Evolutionary conservation across 129 eudicot genomes (phyloP).

Genomic region (Pseudognaphalium luteoalbum): DNA sequence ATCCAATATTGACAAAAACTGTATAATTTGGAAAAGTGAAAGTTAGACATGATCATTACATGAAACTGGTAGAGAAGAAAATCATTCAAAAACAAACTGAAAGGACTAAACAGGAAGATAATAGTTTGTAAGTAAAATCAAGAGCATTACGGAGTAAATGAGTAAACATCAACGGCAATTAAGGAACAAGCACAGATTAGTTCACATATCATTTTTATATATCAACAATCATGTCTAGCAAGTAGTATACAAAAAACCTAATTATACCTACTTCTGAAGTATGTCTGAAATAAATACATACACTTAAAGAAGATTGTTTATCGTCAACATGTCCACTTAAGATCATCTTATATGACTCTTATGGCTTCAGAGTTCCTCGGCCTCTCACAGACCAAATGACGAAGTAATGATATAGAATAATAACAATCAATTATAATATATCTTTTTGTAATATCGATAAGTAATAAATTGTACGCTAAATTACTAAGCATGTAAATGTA

Average conservation of each 20-base stretch:
- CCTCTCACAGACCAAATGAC: slow-evolving; percentile 9
- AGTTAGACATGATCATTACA: slow-evolving; percentile 21
- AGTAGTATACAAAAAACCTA: background rate
- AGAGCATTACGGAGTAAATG: background rate
- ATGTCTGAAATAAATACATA: background rate
- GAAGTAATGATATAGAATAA: background rate
- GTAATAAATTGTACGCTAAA: too few relatives aligned
- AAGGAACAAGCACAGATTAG: background rate
- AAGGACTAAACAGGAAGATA: background rate
- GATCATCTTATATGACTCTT: too few relatives aligned
- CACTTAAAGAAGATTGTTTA: too few relatives aligned
- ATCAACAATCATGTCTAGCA: background rate
- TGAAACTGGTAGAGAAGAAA: background rate
- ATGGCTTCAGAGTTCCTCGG: background rate
- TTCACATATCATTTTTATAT: background rate
- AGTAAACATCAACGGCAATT: background rate
- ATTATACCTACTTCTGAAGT: background rate
- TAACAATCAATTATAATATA: background rate
- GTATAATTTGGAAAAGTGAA: slow-evolving; percentile 34
- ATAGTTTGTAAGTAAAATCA: slow-evolving; percentile 3
- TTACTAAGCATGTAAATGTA: too few relatives aligned
- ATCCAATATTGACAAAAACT: slow-evolving; percentile 79
- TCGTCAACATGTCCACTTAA: too few relatives aligned
- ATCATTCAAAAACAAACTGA: slow-evolving; percentile 7
- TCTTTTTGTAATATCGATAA: background rate